Base-by-base conservation (phyloP, 345 rosid species). In the Psidium guajava region DNA sequence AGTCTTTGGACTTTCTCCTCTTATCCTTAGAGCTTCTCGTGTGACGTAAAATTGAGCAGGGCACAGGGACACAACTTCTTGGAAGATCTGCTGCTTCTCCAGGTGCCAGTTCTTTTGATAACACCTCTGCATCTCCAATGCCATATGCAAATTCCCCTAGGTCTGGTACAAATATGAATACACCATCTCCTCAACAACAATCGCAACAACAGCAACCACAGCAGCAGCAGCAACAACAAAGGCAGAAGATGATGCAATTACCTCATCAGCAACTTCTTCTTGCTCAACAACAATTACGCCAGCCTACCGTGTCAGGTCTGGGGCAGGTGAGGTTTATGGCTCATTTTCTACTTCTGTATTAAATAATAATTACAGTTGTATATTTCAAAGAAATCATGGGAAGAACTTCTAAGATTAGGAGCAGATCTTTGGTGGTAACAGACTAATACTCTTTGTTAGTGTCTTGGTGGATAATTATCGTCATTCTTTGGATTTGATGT, bases 1-100 rank as follows among this genome's bases (percentile, higher is more conserved):
- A 69, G 80, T 69, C 80, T 32, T 69, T 32, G 25, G 80, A 36
- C 80, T 36, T 69, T 36, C 80, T 69, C 80, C 47, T 69, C 47
- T 69, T 69, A 36, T 69, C 47, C 80, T 36, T 69, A 69, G 80
- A 69, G 80, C 80, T 69, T 69, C 80, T 69, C 4, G 7, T 8
- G 86, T 88, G n/a, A 85, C 85, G 83, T 59, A 40, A 44, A 53
- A 86, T 73, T 88, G 27, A 82, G 69, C 90, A 97, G 97, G 91
- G 87, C 84, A 47, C 98, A 59, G 98, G 98, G 88, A 84, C 95
- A 83, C 94, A 94, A 84, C 94, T 92, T 85, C 89, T 93, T 85
- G 95, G 91, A 89, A 93, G 98, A 88, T 88, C 99, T 64, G 95
- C 95, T 86, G 99, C 98, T 88, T 96, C 98, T 87, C 98, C 99